A percentile compares a stretch with the other conserved stretches of the same genome.
Evolutionary conservation across 371 early-diverging fungal genomes (phyloP).

Genomic region (Zancudomyces culisetae): DNA sequence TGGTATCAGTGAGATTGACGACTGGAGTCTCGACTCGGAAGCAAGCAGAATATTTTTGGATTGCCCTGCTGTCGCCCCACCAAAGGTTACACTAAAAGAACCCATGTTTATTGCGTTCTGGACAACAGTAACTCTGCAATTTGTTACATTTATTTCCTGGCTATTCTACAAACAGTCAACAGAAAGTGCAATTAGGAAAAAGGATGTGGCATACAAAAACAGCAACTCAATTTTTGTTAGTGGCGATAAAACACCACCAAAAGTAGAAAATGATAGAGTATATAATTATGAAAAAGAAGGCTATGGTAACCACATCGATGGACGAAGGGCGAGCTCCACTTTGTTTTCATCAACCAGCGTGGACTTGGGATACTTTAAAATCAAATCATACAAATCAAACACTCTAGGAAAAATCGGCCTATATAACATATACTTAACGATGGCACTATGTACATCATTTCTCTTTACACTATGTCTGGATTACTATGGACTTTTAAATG

Average conservation of each 20-base stretch:
- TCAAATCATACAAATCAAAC: slow-evolving; percentile 9
- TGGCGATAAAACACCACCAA: background rate
- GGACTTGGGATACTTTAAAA: slow-evolving; percentile 5
- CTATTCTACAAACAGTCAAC: background rate
- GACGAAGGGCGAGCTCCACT: background rate
- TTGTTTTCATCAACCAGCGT: background rate
- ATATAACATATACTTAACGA: slow-evolving; percentile 7
- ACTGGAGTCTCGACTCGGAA: slow-evolving; percentile 10
- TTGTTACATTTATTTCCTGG: background rate
- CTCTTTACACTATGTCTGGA: slow-evolving; percentile 10
- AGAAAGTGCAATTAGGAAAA: background rate
- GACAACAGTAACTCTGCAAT: slow-evolving; percentile 8
- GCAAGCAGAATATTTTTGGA: slow-evolving; percentile 12
- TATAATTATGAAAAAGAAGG: background rate
- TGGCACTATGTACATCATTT: slow-evolving; percentile 6
- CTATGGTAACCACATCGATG: background rate
- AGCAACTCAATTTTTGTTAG: background rate
- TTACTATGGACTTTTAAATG: slow-evolving; percentile 12
- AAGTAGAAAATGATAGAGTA: background rate
- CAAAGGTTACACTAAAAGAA: slow-evolving; percentile 30
- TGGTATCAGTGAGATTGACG: slow-evolving; percentile 6
- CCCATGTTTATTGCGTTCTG: slow-evolving; percentile 39
- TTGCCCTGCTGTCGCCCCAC: slow-evolving; percentile 29
- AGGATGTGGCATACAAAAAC: background rate
- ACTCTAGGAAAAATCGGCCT: slow-evolving; percentile 11